Evolutionary conservation across 805 yeast species (phyloP).

Genomic region (Kodamaea leandrae): DNA sequence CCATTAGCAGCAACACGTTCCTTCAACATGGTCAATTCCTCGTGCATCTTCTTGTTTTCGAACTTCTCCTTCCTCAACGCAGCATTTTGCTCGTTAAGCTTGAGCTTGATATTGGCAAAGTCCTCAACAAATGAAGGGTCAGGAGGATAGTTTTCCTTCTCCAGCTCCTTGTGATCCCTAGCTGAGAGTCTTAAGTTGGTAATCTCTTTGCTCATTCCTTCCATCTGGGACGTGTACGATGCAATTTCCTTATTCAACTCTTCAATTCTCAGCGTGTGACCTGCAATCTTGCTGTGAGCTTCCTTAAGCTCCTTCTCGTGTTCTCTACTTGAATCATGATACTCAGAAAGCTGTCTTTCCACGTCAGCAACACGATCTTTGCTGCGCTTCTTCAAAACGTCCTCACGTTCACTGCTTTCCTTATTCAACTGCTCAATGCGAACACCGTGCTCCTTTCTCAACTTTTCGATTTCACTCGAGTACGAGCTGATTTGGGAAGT

Average conservation of each 20-base stretch:
- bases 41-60: constrained; percentile 45
- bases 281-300: not conserved
- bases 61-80: constrained; percentile 46
- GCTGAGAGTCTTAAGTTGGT: not conserved
- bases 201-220: constrained; percentile 1
- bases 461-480: constrained; percentile 5
- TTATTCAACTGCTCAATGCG: not conserved
- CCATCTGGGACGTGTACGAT: not conserved
- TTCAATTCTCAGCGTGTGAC: not conserved
- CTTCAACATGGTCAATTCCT: constrained; percentile 59
- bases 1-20: constrained; percentile 45
- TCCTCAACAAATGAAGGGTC: constrained; percentile 40
- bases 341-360: not conserved
- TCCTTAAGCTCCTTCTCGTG: not conserved
- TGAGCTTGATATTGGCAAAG: constrained; percentile 47
- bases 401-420: not conserved
- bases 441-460: not conserved
- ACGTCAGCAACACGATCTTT: not conserved
- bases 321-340: constrained; percentile 15
- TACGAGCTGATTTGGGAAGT: constrained; percentile 17
- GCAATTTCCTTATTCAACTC: constrained; percentile 1
- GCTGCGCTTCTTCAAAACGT: not conserved
- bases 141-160: constrained; percentile 40
- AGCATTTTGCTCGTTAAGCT: constrained; percentile 52
- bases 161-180: constrained; percentile 9